Evolutionary conservation across 75 land plant species (phyloP).

Genomic region (Larix kaempferi): DNA sequence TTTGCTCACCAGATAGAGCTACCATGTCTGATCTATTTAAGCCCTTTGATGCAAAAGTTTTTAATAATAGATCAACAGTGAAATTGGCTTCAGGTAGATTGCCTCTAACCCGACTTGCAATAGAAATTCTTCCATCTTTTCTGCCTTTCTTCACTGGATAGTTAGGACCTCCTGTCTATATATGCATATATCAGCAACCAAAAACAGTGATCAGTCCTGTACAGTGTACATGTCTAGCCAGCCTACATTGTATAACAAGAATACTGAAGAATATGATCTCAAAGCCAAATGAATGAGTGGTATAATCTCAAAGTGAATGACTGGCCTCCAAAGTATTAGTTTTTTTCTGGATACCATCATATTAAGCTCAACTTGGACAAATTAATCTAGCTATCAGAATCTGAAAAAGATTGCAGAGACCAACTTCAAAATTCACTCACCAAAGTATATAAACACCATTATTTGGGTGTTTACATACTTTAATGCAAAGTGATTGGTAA

Average conservation of each 20-base stretch:
- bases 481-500: too few relatives aligned
- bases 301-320: too few relatives aligned
- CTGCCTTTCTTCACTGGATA: constrained; percentile 28
- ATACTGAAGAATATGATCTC: too few relatives aligned
- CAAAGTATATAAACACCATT: too few relatives aligned
- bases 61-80: constrained; percentile 18
- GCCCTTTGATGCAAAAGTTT: constrained; percentile 18
- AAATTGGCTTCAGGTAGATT: constrained; percentile 15
- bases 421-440: not conserved
- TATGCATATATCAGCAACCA: not conserved
- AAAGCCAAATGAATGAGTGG: too few relatives aligned
- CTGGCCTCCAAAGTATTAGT: too few relatives aligned
- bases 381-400: not conserved
- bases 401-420: not conserved
- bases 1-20: constrained; percentile 26
- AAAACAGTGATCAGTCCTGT: too few relatives aligned
- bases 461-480: too few relatives aligned
- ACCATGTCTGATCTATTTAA: constrained; percentile 26
- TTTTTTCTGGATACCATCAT: too few relatives aligned
- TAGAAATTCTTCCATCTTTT: constrained; percentile 26
- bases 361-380: not conserved
- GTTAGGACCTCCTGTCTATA: constrained; percentile 29
- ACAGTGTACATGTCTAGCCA: too few relatives aligned
- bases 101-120: constrained; percentile 13
- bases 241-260: too few relatives aligned